Percentiles rank a stretch among this genome's conserved stretches.
Evolutionary conservation across 805 yeast species (phyloP).

Genomic region (Jamesozyma piceae): DNA sequence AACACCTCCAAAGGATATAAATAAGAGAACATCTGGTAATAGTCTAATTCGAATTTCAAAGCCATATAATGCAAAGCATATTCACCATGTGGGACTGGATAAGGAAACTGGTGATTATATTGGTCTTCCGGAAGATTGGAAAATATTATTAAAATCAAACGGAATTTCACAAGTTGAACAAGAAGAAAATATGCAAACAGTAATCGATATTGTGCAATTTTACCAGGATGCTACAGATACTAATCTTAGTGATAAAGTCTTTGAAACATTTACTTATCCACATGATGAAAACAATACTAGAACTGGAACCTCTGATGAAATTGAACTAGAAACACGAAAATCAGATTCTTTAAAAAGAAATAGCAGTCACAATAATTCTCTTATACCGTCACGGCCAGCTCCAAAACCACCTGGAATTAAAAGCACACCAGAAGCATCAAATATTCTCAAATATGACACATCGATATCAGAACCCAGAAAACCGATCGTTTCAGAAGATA

Average conservation of each 20-base stretch:
- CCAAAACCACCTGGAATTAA: constrained; percentile 39
- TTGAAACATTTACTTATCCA: constrained; percentile 25
- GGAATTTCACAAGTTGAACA: constrained; percentile 83
- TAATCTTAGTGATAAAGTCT: constrained; percentile 30
- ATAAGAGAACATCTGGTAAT: constrained; percentile 11
- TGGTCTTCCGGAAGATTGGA: constrained; percentile 90
- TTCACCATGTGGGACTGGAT: constrained; percentile 87
- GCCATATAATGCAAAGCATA: constrained; percentile 80
- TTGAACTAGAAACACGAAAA: neutral
- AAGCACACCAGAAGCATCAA: neutral
- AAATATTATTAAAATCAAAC: constrained; percentile 64
- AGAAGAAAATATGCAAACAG: constrained; percentile 84
- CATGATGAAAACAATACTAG: neutral
- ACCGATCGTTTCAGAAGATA: neutral
- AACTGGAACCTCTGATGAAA: neutral
- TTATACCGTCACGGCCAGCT: constrained; percentile 51
- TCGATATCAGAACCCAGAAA: neutral
- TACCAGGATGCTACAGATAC: constrained; percentile 47
- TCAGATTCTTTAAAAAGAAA: neutral
- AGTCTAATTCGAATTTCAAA: constrained; percentile 54
- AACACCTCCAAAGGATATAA: constrained; percentile 19
- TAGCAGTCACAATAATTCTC: neutral
- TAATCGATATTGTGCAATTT: constrained; percentile 77
- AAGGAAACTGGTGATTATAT: constrained; percentile 71
- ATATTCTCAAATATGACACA: neutral